These are phyloP conservation scores for Oryza coarctata DNA, from an alignment of 176 grass and related monocot species.

Conservation along the genomic window DNA sequence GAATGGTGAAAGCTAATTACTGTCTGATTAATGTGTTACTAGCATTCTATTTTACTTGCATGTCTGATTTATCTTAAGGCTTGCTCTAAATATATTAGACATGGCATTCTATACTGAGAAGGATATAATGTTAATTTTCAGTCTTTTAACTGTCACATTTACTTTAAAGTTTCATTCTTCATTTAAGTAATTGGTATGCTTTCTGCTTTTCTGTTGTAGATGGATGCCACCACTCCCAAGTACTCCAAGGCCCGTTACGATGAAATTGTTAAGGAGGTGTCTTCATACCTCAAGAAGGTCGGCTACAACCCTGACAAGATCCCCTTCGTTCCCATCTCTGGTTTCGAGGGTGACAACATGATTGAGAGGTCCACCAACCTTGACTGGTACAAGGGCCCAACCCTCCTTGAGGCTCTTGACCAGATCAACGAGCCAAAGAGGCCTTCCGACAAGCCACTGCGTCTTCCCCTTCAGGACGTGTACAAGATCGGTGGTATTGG, in stretches of 20 bases:
- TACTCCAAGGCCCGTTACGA: conserved; percentile 75
- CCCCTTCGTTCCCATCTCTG: conserved; percentile 76
- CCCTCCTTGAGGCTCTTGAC: conserved; percentile 84
- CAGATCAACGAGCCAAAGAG: conserved; percentile 80
- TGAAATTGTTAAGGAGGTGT: conserved; percentile 80
- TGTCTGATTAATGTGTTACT: no score
- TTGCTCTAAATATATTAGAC: no score
- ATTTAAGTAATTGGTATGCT: neutral
- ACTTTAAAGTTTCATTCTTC: neutral
- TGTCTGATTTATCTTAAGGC: no score
- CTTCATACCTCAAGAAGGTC: conserved; percentile 78
- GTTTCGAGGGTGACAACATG: conserved; percentile 89
- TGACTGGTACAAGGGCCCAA: conserved; percentile 88
- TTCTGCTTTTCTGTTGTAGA: conserved; percentile 27
- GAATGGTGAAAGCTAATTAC: no score
- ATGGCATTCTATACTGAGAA: no score
- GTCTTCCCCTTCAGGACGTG: conserved; percentile 96
- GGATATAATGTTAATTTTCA: neutral
- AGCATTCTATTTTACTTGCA: no score
- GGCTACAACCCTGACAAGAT: conserved; percentile 91
- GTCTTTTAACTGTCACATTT: neutral
- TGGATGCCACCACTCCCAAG: conserved; percentile 86
- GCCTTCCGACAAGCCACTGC: conserved; percentile 89
- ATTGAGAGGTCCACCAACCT: conserved; percentile 86
- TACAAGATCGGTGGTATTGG: conserved; percentile 98